A percentile compares a stretch with the other conserved stretches of the same genome.
phyloP scores from a whole-genome alignment of 164 flowering plant species.

The Annona cherimola region DNA sequence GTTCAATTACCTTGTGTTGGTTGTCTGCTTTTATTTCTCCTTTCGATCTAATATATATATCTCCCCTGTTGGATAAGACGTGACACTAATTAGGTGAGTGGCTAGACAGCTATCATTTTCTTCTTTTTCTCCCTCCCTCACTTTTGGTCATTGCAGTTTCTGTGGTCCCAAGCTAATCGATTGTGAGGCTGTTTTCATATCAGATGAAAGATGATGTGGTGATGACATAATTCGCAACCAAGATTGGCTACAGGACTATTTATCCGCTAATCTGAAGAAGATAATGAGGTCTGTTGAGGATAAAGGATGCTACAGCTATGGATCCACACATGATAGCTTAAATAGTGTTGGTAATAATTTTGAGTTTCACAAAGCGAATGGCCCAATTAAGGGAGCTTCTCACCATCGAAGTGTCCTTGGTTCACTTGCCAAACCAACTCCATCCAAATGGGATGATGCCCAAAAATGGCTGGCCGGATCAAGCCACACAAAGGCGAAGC shows the following conservation, averaged over 20 bases:
- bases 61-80: not conserved
- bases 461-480: slow-evolving; percentile 88
- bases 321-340: slow-evolving; percentile 34
- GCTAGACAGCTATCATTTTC: not conserved
- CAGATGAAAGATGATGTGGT: not conserved
- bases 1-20: not conserved
- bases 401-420: slow-evolving; percentile 59
- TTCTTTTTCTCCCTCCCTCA: no score
- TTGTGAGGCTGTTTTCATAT: not conserved
- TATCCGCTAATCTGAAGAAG: not conserved
- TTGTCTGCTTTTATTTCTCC: not conserved
- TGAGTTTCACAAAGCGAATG: slow-evolving; percentile 69
- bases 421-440: slow-evolving; percentile 50
- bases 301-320: slow-evolving; percentile 47
- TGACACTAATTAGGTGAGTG: not conserved
- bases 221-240: not conserved
- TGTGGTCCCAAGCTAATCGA: not conserved
- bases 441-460: slow-evolving; percentile 99
- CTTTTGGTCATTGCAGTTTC: not conserved
- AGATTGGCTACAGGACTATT: not conserved
- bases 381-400: slow-evolving; percentile 22
- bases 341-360: slow-evolving; percentile 33
- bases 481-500: slow-evolving; percentile 42
- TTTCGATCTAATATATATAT: not conserved
- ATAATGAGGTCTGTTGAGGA: slow-evolving; percentile 62